Conservation (phyloP, 345 rosid species). For the Dimocarpus longan region DNA sequence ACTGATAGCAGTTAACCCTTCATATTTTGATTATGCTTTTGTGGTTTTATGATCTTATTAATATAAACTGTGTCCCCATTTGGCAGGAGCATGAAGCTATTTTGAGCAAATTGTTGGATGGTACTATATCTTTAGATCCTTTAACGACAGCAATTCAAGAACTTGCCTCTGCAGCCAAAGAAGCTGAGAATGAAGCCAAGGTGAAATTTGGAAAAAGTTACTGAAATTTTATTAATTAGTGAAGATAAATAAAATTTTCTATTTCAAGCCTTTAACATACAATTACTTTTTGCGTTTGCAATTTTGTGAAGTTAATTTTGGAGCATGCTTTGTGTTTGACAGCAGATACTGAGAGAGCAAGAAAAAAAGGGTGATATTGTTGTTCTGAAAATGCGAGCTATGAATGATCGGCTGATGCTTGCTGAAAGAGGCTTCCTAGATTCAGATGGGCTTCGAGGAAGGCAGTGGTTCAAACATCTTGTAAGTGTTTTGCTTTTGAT, state of each 20-base stretch:
- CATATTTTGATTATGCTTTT: neutral
- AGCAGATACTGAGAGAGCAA: constrained; percentile 55
- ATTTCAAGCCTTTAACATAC: neutral
- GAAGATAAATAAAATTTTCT: neutral
- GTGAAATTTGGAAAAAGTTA: constrained; percentile 28
- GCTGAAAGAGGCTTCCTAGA: constrained; percentile 94
- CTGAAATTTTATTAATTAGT: neutral
- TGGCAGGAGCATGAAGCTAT: constrained; percentile 52
- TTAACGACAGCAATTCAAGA: constrained; percentile 58
- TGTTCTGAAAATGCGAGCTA: constrained; percentile 48
- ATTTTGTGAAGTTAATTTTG: neutral
- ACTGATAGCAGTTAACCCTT: neutral
- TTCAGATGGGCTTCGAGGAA: constrained; percentile 68
- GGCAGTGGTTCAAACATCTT: constrained; percentile 94
- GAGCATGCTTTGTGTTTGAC: constrained; percentile 5
- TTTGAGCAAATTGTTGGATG: constrained; percentile 53
- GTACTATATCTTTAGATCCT: constrained; percentile 51
- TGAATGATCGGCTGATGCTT: constrained; percentile 88
- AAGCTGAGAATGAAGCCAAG: constrained; percentile 60
- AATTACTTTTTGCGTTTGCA: constrained; percentile 4
- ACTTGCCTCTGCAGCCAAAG: constrained; percentile 59
- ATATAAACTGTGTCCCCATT: constrained; percentile 6
- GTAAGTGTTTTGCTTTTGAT: constrained; percentile 42
- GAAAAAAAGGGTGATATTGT: constrained; percentile 27
- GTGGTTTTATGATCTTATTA: neutral